Base-by-base conservation (phyloP, 768 basidiomycete genomes). In the Kwoniella pini region DNA sequence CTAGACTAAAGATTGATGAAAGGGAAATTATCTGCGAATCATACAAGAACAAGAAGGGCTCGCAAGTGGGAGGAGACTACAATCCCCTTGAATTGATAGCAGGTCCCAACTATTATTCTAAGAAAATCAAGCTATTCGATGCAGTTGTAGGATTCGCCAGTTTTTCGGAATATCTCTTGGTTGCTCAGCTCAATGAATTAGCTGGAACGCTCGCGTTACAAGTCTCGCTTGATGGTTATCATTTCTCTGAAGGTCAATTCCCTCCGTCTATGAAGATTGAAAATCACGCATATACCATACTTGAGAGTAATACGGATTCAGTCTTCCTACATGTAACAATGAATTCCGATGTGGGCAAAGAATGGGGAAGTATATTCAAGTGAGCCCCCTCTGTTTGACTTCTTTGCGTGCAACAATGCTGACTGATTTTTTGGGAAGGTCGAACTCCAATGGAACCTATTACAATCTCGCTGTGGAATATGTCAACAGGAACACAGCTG, bases 391-490 rank as follows among this genome's bases (percentile, higher is more conserved):
- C n/a, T n/a, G n/a, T n/a, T n/a, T n/a, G n/a, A n/a, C n/a, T n/a
- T n/a, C n/a, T n/a, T n/a, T n/a, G n/a, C n/a, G n/a, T n/a, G n/a
- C n/a, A n/a, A n/a, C n/a, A n/a, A n/a, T n/a, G n/a, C n/a, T n/a
- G n/a, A n/a, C n/a, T n/a, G n/a, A n/a, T n/a, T n/a, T n/a, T n/a
- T n/a, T n/a, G n/a, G n/a, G n/a, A 62, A 95, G 95, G 79, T 96
- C 94, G 27, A 98, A 99, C 78, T 97, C 89, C 28, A 99, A 99
- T 70, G 96, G 96, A 36, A 99, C 96, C 0, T 97, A 96, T 81
- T 99, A 92, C 75, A 87, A 89, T 21, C 76, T 93, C 11, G 90
- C 93, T 0, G 71, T 90, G 38, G 88, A 90, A 67, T 83, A 92
- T 68, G 96, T 90, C 56, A 98, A 98, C 77, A 85, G 96, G n/a